Percentiles rank a stretch among this genome's conserved stretches.
Evolutionary conservation across 768 basidiomycete genomes (phyloP).

Genomic region (Rhizopogon roseolus): DNA sequence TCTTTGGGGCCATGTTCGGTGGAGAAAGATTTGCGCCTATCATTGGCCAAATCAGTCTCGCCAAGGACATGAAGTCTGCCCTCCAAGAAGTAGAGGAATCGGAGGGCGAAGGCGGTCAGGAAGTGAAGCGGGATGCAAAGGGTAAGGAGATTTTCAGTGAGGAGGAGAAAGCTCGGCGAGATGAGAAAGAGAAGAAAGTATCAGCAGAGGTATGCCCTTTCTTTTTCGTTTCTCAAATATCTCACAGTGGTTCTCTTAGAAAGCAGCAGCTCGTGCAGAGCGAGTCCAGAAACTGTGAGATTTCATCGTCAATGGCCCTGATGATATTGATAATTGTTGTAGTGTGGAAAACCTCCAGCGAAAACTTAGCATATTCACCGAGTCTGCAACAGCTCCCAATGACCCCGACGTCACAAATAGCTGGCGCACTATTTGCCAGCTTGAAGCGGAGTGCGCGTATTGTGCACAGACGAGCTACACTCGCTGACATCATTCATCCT

Average conservation of each 20-base stretch:
- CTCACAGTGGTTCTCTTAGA: constrained; percentile 37
- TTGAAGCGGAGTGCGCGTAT: constrained; percentile 74
- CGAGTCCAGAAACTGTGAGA: constrained; percentile 61
- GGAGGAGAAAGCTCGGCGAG: constrained; percentile 71
- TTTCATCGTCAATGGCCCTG: neutral
- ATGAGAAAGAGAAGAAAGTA: constrained; percentile 65
- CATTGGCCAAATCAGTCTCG: constrained; percentile 85
- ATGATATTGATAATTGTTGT: constrained; percentile 3
- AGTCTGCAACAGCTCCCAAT: constrained; percentile 67
- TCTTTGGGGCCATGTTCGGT: constrained; percentile 82
- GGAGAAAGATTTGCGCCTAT: constrained; percentile 83
- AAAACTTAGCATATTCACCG: constrained; percentile 84
- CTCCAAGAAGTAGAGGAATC: constrained; percentile 82
- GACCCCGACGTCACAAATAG: constrained; percentile 67
- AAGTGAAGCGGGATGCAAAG: constrained; percentile 45
- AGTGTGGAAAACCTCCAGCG: constrained; percentile 68
- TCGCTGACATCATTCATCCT: constrained; percentile 4
- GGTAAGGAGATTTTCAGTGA: constrained; percentile 51
- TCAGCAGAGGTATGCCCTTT: constrained; percentile 55
- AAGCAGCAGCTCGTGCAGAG: constrained; percentile 74
- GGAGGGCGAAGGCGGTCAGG: constrained; percentile 40
- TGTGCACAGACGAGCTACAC: neutral
- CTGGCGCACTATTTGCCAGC: constrained; percentile 71
- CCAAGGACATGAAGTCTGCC: constrained; percentile 89
- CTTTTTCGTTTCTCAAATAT: constrained; percentile 2